These are phyloP conservation scores for Entoloma clypeatum DNA, from an alignment of 1,284 basidiomycete species.

Conservation along the genomic window DNA sequence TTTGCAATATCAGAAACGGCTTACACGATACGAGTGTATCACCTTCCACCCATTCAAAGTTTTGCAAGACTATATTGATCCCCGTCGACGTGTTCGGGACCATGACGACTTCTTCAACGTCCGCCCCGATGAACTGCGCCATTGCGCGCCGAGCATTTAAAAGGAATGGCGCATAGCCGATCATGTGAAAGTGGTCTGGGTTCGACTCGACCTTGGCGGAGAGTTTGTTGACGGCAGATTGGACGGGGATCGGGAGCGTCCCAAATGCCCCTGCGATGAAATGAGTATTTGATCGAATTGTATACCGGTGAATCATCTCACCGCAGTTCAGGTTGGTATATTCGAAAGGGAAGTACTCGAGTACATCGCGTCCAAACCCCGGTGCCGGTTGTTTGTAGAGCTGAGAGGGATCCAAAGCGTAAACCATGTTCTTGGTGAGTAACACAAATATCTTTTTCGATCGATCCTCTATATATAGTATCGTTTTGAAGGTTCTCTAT, in stretches of 20 bases:
- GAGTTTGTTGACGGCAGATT: conserved; percentile 44
- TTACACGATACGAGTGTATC: conserved; percentile 34
- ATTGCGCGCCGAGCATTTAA: conserved; percentile 42
- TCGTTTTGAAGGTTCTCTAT: too few relatives aligned
- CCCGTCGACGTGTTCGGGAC: conserved; percentile 64
- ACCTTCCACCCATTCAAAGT: conserved; percentile 43
- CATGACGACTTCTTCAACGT: conserved; percentile 62
- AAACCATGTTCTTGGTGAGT: too few relatives aligned
- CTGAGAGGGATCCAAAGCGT: conserved; percentile 4
- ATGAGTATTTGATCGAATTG: neutral
- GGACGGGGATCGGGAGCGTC: conserved; percentile 58
- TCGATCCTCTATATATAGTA: too few relatives aligned
- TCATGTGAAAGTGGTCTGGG: conserved; percentile 59
- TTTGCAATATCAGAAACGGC: neutral
- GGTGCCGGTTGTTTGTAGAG: conserved; percentile 34
- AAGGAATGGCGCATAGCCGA: conserved; percentile 37
- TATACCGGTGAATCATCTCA: conserved; percentile 5
- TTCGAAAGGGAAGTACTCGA: conserved; percentile 56
- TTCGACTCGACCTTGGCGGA: conserved; percentile 48
- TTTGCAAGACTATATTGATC: conserved; percentile 59
- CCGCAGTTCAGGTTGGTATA: conserved; percentile 68
- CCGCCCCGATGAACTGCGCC: conserved; percentile 55
- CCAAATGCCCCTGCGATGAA: conserved; percentile 49
- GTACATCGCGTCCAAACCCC: conserved; percentile 56
- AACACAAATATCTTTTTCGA: too few relatives aligned